Evolutionary conservation across 108 stramenopile genomes (phyloP).

Genomic region (Cyclotella sp.): DNA sequence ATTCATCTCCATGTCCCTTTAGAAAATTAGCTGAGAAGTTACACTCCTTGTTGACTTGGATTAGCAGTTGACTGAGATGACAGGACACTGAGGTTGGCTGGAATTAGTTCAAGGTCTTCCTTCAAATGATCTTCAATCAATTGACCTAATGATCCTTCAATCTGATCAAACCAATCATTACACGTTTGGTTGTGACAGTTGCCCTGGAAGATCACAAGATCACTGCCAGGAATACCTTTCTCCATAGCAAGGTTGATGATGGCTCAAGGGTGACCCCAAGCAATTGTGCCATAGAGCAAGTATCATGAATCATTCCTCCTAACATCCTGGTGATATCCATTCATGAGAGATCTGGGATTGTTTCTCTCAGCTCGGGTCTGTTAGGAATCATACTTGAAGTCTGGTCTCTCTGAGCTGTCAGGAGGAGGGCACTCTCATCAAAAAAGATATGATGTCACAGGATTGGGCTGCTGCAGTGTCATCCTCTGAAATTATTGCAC

Average conservation of each 20-base stretch:
- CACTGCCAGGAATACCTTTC: no score
- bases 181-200: no score
- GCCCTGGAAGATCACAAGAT: no score
- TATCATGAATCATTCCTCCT: background rate
- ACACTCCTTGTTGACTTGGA: no score
- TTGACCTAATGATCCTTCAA: no score
- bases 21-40: no score
- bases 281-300: constrained; percentile 3
- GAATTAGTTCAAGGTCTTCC: background rate
- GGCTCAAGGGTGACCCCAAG: constrained; percentile 7
- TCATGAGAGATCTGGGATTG: background rate
- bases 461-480: background rate
- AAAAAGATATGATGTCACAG: background rate
- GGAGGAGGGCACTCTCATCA: background rate
- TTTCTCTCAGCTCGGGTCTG: background rate
- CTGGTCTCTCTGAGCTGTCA: background rate
- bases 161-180: no score
- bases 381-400: background rate
- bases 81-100: no score
- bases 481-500: background rate
- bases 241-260: no score
- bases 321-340: constrained; percentile 3
- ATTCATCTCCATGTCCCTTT: no score
- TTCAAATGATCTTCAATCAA: constrained; percentile 3
- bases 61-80: no score